Evolutionary conservation across 306 rosid genomes (phyloP).

Genomic region (Trifolium fragiferum): DNA sequence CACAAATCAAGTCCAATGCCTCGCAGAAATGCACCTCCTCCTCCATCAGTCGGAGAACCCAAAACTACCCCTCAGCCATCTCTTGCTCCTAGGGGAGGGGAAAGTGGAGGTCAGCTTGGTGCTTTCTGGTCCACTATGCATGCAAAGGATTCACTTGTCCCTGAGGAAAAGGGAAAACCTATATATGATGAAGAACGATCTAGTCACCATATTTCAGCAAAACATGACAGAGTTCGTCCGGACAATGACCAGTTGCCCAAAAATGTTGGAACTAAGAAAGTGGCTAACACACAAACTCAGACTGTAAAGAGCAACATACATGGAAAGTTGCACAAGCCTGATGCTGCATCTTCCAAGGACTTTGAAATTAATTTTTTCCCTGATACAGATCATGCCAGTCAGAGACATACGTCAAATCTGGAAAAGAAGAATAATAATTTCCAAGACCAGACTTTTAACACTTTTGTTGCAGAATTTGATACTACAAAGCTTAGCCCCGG

Average conservation of each 20-base stretch:
- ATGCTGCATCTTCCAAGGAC: conserved; percentile 60
- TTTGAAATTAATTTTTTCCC: conserved; percentile 66
- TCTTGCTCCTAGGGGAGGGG: conserved; percentile 58
- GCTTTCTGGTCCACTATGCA: conserved; percentile 94
- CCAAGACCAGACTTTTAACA: conserved; percentile 69
- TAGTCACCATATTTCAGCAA: conserved; percentile 46
- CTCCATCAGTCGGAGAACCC: conserved; percentile 67
- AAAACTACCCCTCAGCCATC: conserved; percentile 66
- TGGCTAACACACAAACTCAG: conserved; percentile 46
- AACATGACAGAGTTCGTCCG: conserved; percentile 52
- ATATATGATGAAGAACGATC: conserved; percentile 75
- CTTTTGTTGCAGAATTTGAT: conserved; percentile 87
- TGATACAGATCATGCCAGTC: conserved; percentile 44
- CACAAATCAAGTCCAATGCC: conserved; percentile 68
- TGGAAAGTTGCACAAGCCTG: conserved; percentile 56
- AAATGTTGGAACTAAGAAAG: conserved; percentile 57
- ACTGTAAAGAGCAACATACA: conserved; percentile 52
- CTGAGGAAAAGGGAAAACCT: conserved; percentile 57
- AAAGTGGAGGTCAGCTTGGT: conserved; percentile 73
- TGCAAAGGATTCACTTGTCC: conserved; percentile 56
- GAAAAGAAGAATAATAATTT: conserved; percentile 56
- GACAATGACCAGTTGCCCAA: conserved; percentile 58
- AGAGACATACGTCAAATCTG: conserved; percentile 48
- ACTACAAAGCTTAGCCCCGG: conserved; percentile 58
- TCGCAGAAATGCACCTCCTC: conserved; percentile 80